Evolutionary conservation across 2,329 filamentous ascomycete species (phyloP).

Genomic region (Didymella keratinophila): DNA sequence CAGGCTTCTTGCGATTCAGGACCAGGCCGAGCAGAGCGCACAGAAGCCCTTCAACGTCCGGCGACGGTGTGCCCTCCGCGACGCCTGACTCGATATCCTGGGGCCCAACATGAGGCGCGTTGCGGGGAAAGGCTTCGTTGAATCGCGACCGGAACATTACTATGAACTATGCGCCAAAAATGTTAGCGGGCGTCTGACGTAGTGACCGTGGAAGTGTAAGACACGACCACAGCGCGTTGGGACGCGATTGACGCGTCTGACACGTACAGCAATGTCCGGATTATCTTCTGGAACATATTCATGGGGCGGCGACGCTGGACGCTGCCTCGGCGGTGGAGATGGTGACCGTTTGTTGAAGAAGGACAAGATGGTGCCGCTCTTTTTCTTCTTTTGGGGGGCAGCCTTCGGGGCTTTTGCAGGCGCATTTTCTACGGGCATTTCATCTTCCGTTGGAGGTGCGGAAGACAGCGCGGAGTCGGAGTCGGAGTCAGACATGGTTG

Average conservation of each 20-base stretch:
- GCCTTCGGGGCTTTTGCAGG: conserved; percentile 37
- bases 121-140: conserved; percentile 85
- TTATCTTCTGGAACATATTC: conserved; percentile 92
- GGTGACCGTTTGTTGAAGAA: conserved; percentile 53
- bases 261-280: conserved; percentile 87
- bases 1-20: conserved; percentile 96
- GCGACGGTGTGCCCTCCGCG: conserved; percentile 77
- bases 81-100: conserved; percentile 94
- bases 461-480: conserved; percentile 66
- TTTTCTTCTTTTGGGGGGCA: conserved; percentile 41
- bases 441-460: conserved; percentile 66
- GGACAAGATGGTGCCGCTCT: conserved; percentile 47
- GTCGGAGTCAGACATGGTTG: conserved; percentile 63
- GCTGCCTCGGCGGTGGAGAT: conserved; percentile 69
- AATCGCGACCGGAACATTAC: conserved; percentile 98
- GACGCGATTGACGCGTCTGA: conserved; percentile 51
- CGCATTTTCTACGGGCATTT: conserved; percentile 49
- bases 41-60: conserved; percentile 85
- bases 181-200: conserved; percentile 39
- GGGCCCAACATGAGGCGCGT: conserved; percentile 86
- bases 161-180: conserved; percentile 73
- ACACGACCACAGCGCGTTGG: conserved; percentile 37
- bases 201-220: not conserved
- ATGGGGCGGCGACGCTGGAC: conserved; percentile 86
- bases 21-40: conserved; percentile 89